A percentile compares a stretch with the other conserved stretches of the same genome.
phyloP scores from a whole-genome alignment of 2,329 filamentous ascomycete species.

The Tympanopsis confertula region DNA sequence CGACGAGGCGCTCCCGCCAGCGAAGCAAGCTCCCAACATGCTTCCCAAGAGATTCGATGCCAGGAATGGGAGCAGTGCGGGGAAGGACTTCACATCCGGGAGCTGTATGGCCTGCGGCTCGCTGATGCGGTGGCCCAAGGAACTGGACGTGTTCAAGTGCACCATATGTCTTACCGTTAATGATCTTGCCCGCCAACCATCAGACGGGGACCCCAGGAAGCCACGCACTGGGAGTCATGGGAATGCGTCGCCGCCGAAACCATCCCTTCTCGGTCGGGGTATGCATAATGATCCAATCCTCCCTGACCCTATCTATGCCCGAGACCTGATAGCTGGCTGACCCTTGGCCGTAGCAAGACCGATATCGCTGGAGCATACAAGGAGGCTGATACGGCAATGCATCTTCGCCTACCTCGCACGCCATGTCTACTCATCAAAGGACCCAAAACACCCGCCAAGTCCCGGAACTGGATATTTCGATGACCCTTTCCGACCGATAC shows the following conservation, averaged over 20 bases:
- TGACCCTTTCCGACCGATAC: too few species aligned
- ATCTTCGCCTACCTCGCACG: not conserved
- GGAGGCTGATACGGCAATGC: not conserved
- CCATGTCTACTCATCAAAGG: not conserved
- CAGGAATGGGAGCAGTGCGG: conserved; percentile 2
- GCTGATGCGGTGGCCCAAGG: not conserved
- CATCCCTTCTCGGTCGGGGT: not conserved
- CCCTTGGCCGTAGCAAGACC: not conserved
- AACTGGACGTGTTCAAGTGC: not conserved
- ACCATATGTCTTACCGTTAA: not conserved
- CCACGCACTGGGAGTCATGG: conserved; percentile 7
- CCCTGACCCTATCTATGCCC: not conserved
- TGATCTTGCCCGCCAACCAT: not conserved
- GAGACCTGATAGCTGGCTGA: not conserved
- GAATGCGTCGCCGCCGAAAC: not conserved
- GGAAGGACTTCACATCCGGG: not conserved
- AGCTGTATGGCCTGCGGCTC: not conserved
- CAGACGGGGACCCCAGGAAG: not conserved
- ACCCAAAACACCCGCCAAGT: not conserved
- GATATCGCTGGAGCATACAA: not conserved
- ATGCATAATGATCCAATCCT: not conserved
- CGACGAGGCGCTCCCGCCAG: conserved; percentile 10
- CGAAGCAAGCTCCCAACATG: conserved; percentile 4
- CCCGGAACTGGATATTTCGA: too few species aligned
- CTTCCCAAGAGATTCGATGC: conserved; percentile 12